phyloP scores from a whole-genome alignment of 1,284 basidiomycete genomes.

The Cryptococcus neoformans region DNA sequence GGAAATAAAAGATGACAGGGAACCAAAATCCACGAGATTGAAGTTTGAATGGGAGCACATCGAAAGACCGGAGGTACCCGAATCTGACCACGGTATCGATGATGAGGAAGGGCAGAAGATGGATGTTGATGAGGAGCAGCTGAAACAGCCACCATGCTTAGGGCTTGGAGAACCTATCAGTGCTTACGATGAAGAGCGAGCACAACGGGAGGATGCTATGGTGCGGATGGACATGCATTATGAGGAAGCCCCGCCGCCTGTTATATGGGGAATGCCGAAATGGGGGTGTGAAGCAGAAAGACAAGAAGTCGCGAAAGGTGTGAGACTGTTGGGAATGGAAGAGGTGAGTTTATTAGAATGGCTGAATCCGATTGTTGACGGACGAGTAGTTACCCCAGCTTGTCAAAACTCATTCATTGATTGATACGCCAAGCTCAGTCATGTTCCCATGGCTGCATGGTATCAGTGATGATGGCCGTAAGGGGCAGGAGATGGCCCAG shows the following conservation, averaged over 20 bases:
- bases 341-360: slow-evolving; percentile 25
- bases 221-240: background rate
- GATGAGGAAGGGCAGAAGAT: slow-evolving; percentile 18
- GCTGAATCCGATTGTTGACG: background rate
- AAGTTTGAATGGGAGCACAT: slow-evolving; percentile 16
- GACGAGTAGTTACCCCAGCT: slow-evolving; percentile 31
- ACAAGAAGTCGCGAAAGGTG: slow-evolving; percentile 40
- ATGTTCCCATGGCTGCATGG: slow-evolving; percentile 51
- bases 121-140: slow-evolving; percentile 18
- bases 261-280: slow-evolving; percentile 45
- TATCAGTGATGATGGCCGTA: slow-evolving; percentile 46
- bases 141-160: background rate
- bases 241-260: slow-evolving; percentile 2
- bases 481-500: slow-evolving; percentile 42
- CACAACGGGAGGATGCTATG: background rate
- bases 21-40: slow-evolving; percentile 20
- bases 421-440: slow-evolving; percentile 45
- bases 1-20: slow-evolving; percentile 13
- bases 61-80: background rate
- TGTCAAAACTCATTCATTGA: slow-evolving; percentile 39
- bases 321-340: slow-evolving; percentile 41
- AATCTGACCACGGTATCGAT: slow-evolving; percentile 1
- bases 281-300: slow-evolving; percentile 45
- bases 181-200: background rate
- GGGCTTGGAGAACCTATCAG: background rate